Conservation (phyloP, 257 asterid genomes). For the Hygrophila difformis region DNA sequence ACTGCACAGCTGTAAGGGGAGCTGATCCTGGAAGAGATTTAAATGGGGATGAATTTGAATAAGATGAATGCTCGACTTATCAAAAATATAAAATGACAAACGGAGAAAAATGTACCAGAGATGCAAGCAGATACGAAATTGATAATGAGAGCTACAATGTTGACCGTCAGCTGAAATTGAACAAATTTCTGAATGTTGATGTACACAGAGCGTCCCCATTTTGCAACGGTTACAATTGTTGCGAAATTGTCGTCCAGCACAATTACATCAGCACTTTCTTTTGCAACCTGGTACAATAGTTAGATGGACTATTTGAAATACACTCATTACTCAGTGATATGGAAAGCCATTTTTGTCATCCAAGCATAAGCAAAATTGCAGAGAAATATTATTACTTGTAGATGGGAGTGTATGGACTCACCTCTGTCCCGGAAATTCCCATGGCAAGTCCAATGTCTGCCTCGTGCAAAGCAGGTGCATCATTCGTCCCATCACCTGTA, state of each 20-base stretch:
- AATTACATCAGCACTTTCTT: conserved; percentile 94
- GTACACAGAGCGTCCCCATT: conserved; percentile 97
- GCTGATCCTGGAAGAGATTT: conserved; percentile 65
- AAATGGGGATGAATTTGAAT: no score
- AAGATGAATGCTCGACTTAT: not conserved
- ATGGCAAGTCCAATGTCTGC: conserved; percentile 93
- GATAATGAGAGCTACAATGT: conserved; percentile 88
- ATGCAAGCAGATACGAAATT: conserved; percentile 78
- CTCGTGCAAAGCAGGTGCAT: conserved; percentile 91
- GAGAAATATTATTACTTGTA: not conserved
- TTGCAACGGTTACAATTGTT: conserved; percentile 89
- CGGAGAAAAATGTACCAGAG: conserved; percentile 41
- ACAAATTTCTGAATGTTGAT: conserved; percentile 96
- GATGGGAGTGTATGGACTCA: conserved; percentile 12
- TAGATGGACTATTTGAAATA: conserved; percentile 2
- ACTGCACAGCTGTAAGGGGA: conserved; percentile 95
- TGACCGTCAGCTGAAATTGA: conserved; percentile 93
- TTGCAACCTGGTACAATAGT: conserved; percentile 66
- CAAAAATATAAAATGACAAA: not conserved
- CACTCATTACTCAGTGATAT: not conserved
- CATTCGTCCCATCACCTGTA: conserved; percentile 95
- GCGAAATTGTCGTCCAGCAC: conserved; percentile 92
- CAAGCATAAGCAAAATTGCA: not conserved
- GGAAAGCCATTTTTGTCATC: not conserved
- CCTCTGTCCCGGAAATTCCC: conserved; percentile 97